Evolutionary conservation across 225 moss, liverwort and hornwort species (phyloP), one percentile per base, ranked within the genome.

Genomic region (Thuidium tamariscinum): DNA sequence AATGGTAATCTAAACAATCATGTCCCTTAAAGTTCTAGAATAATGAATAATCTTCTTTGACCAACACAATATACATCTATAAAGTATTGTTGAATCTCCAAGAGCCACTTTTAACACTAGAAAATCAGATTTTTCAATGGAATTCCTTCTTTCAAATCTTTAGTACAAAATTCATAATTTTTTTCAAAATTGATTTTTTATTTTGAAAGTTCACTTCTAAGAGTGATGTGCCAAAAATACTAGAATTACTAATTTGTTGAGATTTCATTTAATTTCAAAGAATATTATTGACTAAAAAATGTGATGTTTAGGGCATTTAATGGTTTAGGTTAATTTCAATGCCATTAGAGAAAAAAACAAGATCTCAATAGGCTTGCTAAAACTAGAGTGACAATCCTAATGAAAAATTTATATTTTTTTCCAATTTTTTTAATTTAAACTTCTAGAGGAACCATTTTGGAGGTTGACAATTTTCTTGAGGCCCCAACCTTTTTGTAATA

Each of bases 191-290:
- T 36, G 3, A 2, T 1, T 11, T 36, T 36, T 3, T 4, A 21
- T 66, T 0, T 1, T 21, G 11, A 21, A 66, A 36, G 4, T 21
- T 19, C 18, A 18, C 0, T 37, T 22, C 2, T 12, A 0, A 39
- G 7, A 37, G 0, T 23, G n/a, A 13, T 37, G 0, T 19, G 37
- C 13, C 67, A 3, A n/a, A 20, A 16, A 66, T 36, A 22, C 37
- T 12, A 22, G 22, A 67, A 22, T 1, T 22, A 21, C 13, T 22
- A 22, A 22, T 67, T 37, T 67, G 21, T 1, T 37, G 37, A 13
- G 20, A 23, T 37, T 67, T 37, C 7, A 67, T 67, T 67, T 37
- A 22, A 22, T 2, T 39, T 67, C 13, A 13, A 13, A 22, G 12
- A 65, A 1, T 67, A 36, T 67, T 37, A 4, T 39, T 67, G 13